A percentile compares a stretch with the other conserved stretches of the same genome.
These are phyloP conservation scores for Bryoglossum gracile DNA, from an alignment of 495 filamentous ascomycete genomes.

Conservation along the genomic window DNA sequence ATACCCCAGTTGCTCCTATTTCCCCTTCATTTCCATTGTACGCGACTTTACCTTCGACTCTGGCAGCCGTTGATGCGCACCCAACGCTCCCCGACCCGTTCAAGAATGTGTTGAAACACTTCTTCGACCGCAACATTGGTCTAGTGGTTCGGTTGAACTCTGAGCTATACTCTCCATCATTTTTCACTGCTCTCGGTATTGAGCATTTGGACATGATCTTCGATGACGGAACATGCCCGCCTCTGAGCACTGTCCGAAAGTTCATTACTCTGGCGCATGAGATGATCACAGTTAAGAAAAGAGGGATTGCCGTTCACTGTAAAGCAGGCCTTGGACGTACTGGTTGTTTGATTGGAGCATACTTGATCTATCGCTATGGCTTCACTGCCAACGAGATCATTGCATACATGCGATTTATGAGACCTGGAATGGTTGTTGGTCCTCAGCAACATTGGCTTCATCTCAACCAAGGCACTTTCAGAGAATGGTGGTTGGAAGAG, in stretches of 20 bases:
- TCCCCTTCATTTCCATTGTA: constrained; percentile 63
- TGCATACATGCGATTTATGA: constrained; percentile 99
- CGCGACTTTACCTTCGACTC: constrained; percentile 58
- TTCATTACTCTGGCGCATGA: constrained; percentile 95
- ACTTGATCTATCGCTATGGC: constrained; percentile 95
- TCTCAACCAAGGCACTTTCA: constrained; percentile 91
- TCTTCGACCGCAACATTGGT: constrained; percentile 76
- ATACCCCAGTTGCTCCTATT: constrained; percentile 63
- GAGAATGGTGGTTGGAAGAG: constrained; percentile 97
- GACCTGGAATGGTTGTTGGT: constrained; percentile 97
- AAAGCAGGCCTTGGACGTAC: constrained; percentile 97
- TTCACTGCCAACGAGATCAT: constrained; percentile 98
- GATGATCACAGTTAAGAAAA: constrained; percentile 79
- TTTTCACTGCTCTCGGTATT: constrained; percentile 92
- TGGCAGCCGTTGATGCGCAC: constrained; percentile 55
- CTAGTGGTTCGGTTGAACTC: constrained; percentile 94
- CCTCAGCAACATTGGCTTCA: constrained; percentile 99
- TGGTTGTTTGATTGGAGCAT: constrained; percentile 92
- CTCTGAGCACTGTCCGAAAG: constrained; percentile 72
- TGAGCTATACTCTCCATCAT: constrained; percentile 87
- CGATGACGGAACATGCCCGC: constrained; percentile 93
- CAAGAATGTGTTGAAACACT: constrained; percentile 91
- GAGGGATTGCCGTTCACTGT: constrained; percentile 93
- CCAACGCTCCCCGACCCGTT: constrained; percentile 69
- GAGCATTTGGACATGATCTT: constrained; percentile 98